These are phyloP conservation scores for Pochonia chlamydosporia DNA, from an alignment of 2,329 filamentous ascomycete species.

Conservation along the genomic window DNA sequence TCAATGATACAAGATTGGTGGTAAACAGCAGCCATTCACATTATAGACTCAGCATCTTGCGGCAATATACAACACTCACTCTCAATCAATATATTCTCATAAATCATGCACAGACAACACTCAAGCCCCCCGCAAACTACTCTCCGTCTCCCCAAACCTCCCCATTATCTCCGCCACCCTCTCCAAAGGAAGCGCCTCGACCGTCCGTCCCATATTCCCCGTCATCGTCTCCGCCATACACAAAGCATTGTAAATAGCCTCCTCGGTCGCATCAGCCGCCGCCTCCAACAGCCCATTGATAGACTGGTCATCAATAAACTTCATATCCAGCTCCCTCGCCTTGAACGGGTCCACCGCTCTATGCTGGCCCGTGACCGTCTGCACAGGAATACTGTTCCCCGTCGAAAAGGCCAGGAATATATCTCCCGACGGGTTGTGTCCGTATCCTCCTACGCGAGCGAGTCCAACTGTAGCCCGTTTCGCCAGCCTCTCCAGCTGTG, in stretches of 20 bases:
- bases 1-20: too few relatives aligned
- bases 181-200: constrained; percentile 45
- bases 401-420: constrained; percentile 65
- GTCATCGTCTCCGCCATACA: constrained; percentile 56
- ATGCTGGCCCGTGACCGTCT: constrained; percentile 13
- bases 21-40: too few relatives aligned
- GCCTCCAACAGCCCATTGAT: constrained; percentile 52
- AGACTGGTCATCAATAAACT: constrained; percentile 7
- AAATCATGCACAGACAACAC: too few relatives aligned
- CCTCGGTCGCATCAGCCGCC: constrained; percentile 56
- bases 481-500: constrained; percentile 41
- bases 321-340: constrained; percentile 20
- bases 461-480: constrained; percentile 58
- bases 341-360: constrained; percentile 16
- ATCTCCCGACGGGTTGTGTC: constrained; percentile 57
- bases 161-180: too few relatives aligned
- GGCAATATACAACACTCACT: too few relatives aligned
- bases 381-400: constrained; percentile 41
- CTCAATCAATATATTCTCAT: too few relatives aligned
- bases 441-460: constrained; percentile 54
- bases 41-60: too few relatives aligned
- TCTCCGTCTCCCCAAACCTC: too few relatives aligned
- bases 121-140: too few relatives aligned
- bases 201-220: constrained; percentile 41
- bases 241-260: constrained; percentile 60